Base-by-base conservation (phyloP, 1,139 yeast species). In the Schizosaccharomyces versatilis region DNA sequence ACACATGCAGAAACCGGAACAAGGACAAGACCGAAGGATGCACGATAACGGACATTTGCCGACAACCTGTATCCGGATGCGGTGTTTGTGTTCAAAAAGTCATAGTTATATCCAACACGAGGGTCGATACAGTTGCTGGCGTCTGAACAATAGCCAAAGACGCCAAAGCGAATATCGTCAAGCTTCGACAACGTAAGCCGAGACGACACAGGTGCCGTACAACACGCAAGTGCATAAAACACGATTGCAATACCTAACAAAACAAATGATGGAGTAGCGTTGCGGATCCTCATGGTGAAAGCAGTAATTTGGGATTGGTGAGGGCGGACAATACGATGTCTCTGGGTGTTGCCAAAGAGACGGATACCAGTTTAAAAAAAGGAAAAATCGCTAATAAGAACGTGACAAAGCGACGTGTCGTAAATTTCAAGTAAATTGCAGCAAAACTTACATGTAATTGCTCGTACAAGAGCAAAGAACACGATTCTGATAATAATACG, bases 1-100 rank as follows among this genome's bases (percentile, higher is more conserved):
- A 44, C 32, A 36, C 49, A 44, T 7, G 49, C 49, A 44, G 49
- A 14, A 9, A 44, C 49, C 14, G 49, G 49, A 19, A 44, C 32
- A 17, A 44, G 10, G 1, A 44, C 49, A 6, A 44, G 15, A n/a
- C 49, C 49, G 12, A 19, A 44, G 12, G 49, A 44, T 7, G 49
- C 49, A 19, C 38, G 19, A 19, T 44, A 36, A 44, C 49, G 49
- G 8, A 44, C 49, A 2, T 2, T 6, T 9, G 38, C 32, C 14
- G 49, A 19, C 14, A 36, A 19, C 5, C 49, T 32, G 38, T 19
- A 44, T 17, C 49, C 49, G 36, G 12, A 9, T 7, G 36, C n/a
- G 12, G 38, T 36, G 32, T 44, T 12, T 3, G 19, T 14, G 2
- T 44, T 32, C n/a, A 44, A 12, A n/a, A 19, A 44, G n/a, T 44